phyloP scores from a whole-genome alignment of 305 asterid genomes.

The Fraxinus paxiana region DNA sequence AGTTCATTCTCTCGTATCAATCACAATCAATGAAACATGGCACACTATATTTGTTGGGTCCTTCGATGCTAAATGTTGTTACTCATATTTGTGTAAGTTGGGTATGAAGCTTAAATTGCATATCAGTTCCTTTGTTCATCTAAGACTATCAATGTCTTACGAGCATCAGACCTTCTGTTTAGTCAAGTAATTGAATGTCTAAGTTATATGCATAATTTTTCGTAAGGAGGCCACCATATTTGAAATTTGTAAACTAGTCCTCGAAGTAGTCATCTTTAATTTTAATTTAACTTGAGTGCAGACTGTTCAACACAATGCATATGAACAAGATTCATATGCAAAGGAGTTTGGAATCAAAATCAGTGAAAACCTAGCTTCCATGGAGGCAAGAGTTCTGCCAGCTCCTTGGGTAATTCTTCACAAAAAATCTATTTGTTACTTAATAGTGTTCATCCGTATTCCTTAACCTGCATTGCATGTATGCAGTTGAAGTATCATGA shows the following conservation, averaged over 20 bases:
- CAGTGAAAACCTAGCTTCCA: conserved; percentile 69
- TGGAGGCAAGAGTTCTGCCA: conserved; percentile 95
- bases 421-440: neutral
- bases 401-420: conserved; percentile 84
- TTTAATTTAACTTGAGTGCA: conserved; percentile 25
- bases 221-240: neutral
- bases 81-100: neutral
- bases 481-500: conserved; percentile 88
- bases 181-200: neutral
- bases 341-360: conserved; percentile 88
- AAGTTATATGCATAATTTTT: neutral
- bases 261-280: neutral
- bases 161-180: neutral
- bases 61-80: neutral
- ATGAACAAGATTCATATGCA: conserved; percentile 88
- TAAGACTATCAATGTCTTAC: neutral
- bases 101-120: neutral
- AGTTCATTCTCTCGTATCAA: neutral
- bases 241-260: neutral
- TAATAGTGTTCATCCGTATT: neutral
- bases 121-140: neutral
- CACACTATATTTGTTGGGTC: neutral
- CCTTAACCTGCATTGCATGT: conserved; percentile 20
- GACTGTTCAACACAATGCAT: conserved; percentile 85
- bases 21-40: neutral